A percentile compares a stretch with the other conserved stretches of the same genome.
Evolutionary conservation across 2,329 filamentous ascomycete genomes (phyloP).

Genomic region (Phoma sp.): DNA sequence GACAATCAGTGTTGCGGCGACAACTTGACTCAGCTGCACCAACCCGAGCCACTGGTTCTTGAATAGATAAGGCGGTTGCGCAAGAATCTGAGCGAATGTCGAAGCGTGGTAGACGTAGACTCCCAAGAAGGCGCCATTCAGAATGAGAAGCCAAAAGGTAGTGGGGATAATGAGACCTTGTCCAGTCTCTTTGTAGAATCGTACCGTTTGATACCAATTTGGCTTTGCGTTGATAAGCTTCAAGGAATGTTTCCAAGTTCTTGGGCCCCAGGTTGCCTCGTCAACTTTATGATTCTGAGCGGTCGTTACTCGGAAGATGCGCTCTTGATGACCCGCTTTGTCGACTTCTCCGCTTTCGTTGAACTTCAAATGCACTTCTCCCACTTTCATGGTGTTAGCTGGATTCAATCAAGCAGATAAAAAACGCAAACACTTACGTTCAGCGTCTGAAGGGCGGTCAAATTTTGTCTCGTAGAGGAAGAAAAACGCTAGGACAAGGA

Average conservation of each 20-base stretch:
- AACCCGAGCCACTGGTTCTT: background rate
- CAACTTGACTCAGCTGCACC: background rate
- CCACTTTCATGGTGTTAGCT: background rate
- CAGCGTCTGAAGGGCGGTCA: background rate
- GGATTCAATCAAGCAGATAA: background rate
- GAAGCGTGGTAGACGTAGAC: conserved; percentile 1
- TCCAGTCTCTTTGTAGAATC: background rate
- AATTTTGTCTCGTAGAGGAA: background rate
- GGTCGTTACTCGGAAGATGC: background rate
- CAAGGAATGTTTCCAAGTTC: background rate
- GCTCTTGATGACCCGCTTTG: background rate
- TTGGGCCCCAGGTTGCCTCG: background rate
- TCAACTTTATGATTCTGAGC: background rate
- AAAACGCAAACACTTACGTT: background rate
- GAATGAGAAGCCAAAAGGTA: background rate
- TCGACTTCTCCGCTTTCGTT: background rate
- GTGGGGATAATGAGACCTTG: background rate
- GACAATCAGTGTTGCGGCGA: background rate
- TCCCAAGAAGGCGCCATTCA: background rate
- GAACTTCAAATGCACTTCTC: background rate
- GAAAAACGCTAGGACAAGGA: background rate
- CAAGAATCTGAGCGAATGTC: background rate
- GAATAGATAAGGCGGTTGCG: background rate
- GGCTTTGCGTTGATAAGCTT: background rate
- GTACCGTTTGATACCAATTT: background rate